Base-by-base conservation (phyloP, 2,329 filamentous ascomycete species). In the Neofusicoccum parvum region DNA sequence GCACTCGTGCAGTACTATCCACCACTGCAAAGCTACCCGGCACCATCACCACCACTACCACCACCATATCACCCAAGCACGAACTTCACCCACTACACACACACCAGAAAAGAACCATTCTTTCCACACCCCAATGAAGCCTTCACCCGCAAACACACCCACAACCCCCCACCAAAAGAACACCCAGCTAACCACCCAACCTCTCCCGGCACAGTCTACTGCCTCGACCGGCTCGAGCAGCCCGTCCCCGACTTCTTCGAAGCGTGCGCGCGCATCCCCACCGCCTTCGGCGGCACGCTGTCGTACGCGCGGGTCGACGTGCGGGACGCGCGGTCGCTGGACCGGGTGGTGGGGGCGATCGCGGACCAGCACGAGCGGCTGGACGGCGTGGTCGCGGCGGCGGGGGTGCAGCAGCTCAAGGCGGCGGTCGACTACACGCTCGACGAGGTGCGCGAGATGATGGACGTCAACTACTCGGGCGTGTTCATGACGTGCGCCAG, bases 281-380 rank as follows among this genome's bases (percentile, higher is more conserved):
- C 82, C 39, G 86, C 89, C 71, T 83, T 90, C 32, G 85, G 83
- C 68, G 88, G 88, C 4, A 84, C 83, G 51, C 77, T 95, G 45
- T 83, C 87, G 65, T 96, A 96, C 80, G 88, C 90, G 73, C 87
- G 88, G 67, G 87, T 92, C 59, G 92, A 97, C 75, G 92, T 96
- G 10, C 86, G 90, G 20, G 86, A 94, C 71, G 87, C 88, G 37
- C 80, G 84, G 2, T 76, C 82, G 43, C 82, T 97, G 53, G 89
- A 93, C 73, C 79, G 79, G 23, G 83, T 90, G 49, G 83, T 96
- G 65, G 82, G 84, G 68, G 80, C 78, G 6, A 94, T 97, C 69
- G 91, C 88, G 9, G 82, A 88, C 46, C 76, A 85, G 66, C 86
- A 91, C 68, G 87, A 90, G 20, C 86, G 90, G 15, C 78, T 96